phyloP scores from a whole-genome alignment of 352 stramenopile species.

The Phytophthora macrochlamydospora region DNA sequence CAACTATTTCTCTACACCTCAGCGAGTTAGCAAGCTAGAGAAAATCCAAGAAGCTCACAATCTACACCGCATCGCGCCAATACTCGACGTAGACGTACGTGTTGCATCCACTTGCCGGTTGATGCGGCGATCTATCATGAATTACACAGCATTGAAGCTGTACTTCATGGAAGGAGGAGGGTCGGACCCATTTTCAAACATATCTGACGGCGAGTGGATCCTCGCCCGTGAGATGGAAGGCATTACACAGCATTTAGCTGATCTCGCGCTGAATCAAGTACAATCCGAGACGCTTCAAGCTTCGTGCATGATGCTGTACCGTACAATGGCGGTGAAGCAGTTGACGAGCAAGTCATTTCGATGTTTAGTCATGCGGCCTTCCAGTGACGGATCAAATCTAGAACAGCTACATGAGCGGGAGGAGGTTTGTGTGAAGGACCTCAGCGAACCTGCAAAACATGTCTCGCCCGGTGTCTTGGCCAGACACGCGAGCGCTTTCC shows the following conservation, averaged over 20 bases:
- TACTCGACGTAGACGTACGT: background rate
- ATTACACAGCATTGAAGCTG: background rate
- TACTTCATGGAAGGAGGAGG: too few species aligned
- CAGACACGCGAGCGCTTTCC: background rate
- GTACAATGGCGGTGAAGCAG: background rate
- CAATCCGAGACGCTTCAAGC: background rate
- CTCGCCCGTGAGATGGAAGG: background rate
- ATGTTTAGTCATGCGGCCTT: background rate
- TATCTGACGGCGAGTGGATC: background rate
- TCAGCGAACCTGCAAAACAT: background rate
- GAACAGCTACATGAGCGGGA: too few species aligned
- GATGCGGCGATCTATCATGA: background rate
- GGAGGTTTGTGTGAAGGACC: too few species aligned
- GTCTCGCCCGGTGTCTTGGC: background rate
- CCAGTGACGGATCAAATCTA: background rate
- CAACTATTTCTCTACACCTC: background rate
- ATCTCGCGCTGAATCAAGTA: background rate
- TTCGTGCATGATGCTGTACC: background rate
- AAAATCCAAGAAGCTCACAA: background rate
- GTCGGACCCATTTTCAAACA: too few species aligned
- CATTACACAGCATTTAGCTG: background rate
- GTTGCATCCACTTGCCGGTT: background rate
- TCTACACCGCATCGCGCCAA: background rate
- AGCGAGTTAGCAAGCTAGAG: background rate
- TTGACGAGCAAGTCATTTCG: background rate